Conservation (phyloP, 805 yeast genomes). For the Jamesozyma lodderae region DNA sequence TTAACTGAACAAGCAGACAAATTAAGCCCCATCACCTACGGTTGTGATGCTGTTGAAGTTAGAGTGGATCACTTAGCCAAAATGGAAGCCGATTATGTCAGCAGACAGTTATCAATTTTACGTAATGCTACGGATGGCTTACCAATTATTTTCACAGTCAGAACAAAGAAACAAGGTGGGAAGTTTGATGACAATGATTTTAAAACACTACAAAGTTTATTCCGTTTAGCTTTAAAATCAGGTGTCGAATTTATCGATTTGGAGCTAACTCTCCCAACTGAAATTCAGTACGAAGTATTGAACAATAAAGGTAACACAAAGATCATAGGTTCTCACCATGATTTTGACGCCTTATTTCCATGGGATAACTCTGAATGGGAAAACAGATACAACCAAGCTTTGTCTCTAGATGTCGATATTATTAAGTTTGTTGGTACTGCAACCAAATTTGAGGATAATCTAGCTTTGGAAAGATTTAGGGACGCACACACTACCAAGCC, state of each 20-base stretch:
- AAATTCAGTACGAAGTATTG: constrained; percentile 43
- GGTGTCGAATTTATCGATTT: constrained; percentile 79
- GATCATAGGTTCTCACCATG: constrained; percentile 79
- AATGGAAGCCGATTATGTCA: constrained; percentile 46
- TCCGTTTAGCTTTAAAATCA: constrained; percentile 55
- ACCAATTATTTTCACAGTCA: constrained; percentile 75
- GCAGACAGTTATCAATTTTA: constrained; percentile 61
- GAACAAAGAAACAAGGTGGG: constrained; percentile 79
- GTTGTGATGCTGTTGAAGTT: constrained; percentile 75
- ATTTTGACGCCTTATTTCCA: constrained; percentile 47
- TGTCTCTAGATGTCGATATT: constrained; percentile 55
- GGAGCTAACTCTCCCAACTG: constrained; percentile 60
- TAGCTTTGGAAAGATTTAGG: constrained; percentile 63
- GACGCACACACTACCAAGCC: constrained; percentile 44
- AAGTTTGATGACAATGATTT: constrained; percentile 53
- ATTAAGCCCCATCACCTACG: constrained; percentile 49
- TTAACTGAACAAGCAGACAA: constrained; percentile 37
- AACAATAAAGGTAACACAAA: constrained; percentile 51
- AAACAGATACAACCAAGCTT: constrained; percentile 58
- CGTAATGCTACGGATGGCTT: constrained; percentile 51
- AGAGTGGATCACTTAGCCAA: constrained; percentile 63
- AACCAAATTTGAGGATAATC: constrained; percentile 51
- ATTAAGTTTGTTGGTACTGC: constrained; percentile 84
- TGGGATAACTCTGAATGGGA: constrained; percentile 75
- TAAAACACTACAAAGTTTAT: constrained; percentile 41